Conservation (phyloP, 2,329 filamentous ascomycete genomes). For the Podosphaera fusca region DNA sequence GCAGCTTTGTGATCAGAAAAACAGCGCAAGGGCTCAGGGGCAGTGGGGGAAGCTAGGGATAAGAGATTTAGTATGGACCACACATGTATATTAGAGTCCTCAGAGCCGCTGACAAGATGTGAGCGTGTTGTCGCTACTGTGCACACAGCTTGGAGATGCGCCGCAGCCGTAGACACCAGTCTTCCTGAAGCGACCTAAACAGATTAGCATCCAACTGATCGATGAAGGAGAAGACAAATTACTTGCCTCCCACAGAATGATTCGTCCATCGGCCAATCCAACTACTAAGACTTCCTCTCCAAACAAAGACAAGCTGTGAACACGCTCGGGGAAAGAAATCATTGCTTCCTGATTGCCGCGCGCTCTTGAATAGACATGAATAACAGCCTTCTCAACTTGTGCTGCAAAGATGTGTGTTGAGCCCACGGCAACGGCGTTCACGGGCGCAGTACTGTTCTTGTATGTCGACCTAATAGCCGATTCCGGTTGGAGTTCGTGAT, state of each 20-base stretch:
- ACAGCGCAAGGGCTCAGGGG: constrained; percentile 49
- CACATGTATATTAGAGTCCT: constrained; percentile 76
- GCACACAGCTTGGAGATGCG: constrained; percentile 62
- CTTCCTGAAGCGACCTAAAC: constrained; percentile 48
- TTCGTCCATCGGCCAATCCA: constrained; percentile 63
- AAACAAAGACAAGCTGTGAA: constrained; percentile 53
- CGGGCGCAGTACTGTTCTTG: constrained; percentile 75
- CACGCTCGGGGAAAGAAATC: constrained; percentile 69
- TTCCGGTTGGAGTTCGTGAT: constrained; percentile 60
- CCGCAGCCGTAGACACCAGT: constrained; percentile 49
- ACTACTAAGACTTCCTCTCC: constrained; percentile 48
- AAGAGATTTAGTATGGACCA: constrained; percentile 67
- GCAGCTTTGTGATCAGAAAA: constrained; percentile 56
- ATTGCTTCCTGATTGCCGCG: constrained; percentile 74
- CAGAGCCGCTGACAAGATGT: constrained; percentile 55
- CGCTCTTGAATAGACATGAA: constrained; percentile 74
- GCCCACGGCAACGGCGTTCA: constrained; percentile 60
- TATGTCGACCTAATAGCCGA: constrained; percentile 53
- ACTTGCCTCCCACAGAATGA: constrained; percentile 80
- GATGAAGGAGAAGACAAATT: background rate
- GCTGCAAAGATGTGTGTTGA: constrained; percentile 73
- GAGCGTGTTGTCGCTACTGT: constrained; percentile 48
- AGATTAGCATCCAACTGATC: constrained; percentile 5
- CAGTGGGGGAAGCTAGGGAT: constrained; percentile 28
- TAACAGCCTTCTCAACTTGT: constrained; percentile 72